Conservation (phyloP, 2,329 filamentous ascomycete species). For the Sclerotinia subarctica region DNA sequence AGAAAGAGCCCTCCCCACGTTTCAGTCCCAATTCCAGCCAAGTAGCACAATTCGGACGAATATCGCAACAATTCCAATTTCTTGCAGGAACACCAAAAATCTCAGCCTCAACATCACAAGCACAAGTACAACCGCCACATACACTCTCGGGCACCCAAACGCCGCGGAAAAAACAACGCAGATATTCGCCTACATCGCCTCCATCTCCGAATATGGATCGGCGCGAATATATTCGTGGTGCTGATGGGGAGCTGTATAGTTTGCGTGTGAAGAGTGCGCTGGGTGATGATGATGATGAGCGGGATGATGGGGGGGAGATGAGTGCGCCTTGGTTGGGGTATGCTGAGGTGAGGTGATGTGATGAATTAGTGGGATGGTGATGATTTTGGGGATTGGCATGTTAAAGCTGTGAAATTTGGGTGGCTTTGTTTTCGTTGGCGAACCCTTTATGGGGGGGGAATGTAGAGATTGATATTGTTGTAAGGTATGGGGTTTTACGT, state of each 20-base stretch:
- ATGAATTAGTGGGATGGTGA: neutral
- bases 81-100: too few relatives aligned
- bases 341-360: neutral
- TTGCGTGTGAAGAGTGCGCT: neutral
- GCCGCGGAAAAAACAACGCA: neutral
- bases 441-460: neutral
- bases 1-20: neutral
- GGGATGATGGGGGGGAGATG: neutral
- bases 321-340: conserved; percentile 2
- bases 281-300: too few relatives aligned
- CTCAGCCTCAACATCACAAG: too few relatives aligned
- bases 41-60: too few relatives aligned
- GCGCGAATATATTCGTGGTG: neutral
- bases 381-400: neutral
- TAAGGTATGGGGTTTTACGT: neutral
- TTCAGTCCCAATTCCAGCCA: neutral
- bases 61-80: too few relatives aligned
- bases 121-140: too few relatives aligned
- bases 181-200: neutral
- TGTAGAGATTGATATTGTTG: neutral
- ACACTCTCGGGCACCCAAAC: too few relatives aligned
- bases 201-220: too few relatives aligned
- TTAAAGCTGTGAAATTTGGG: neutral
- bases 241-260: too few relatives aligned
- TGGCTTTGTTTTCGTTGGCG: neutral